A percentile compares a stretch with the other conserved stretches of the same genome.
Conservation (phyloP, 164 flowering plant species). For the Vitis labrusca region DNA sequence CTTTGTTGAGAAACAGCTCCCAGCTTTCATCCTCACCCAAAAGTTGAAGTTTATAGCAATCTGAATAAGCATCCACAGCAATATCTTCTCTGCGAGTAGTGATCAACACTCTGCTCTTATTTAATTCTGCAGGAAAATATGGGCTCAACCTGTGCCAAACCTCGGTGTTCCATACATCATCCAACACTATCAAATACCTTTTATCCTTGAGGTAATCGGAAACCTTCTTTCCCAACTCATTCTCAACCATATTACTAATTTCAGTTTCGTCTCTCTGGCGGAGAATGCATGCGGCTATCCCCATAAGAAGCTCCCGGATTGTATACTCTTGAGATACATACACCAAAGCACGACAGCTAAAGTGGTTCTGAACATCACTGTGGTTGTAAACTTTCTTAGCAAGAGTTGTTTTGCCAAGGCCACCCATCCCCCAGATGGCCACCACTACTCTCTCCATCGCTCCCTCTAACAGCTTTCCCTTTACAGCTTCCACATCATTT, state of each 20-base stretch:
- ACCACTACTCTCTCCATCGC: too few relatives aligned
- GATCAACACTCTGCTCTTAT: neutral
- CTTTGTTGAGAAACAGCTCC: neutral
- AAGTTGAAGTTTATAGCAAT: neutral
- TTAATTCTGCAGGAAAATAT: neutral
- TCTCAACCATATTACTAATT: too few relatives aligned
- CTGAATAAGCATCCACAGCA: neutral
- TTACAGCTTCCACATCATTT: too few relatives aligned
- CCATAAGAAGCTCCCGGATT: neutral
- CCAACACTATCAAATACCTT: neutral
- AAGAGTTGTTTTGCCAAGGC: neutral
- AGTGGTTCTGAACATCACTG: too few relatives aligned
- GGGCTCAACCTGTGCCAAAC: neutral
- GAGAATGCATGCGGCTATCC: neutral
- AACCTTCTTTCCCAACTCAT: neutral
- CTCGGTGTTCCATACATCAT: neutral
- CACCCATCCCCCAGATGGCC: neutral
- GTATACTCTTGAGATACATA: neutral
- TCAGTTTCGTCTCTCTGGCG: neutral
- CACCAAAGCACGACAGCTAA: too few relatives aligned
- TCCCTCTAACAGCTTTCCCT: too few relatives aligned
- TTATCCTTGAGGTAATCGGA: neutral
- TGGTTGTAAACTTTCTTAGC: neutral
- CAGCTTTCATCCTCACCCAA: neutral
- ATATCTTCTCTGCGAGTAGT: neutral